phyloP scores from a whole-genome alignment of 345 rosid genomes.

The Euphorbia tirucalli region DNA sequence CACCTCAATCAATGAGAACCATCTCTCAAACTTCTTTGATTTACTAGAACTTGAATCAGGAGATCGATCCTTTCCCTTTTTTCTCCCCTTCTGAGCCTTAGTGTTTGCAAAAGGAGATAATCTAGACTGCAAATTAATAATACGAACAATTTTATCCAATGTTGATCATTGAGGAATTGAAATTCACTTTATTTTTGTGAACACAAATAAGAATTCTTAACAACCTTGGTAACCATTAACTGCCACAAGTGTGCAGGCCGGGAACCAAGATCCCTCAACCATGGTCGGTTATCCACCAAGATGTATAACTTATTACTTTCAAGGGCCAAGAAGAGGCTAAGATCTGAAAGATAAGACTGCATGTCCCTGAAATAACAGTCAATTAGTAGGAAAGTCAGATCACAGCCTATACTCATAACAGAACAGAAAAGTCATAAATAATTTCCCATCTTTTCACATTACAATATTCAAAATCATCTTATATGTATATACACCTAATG shows the following conservation, averaged over 20 bases:
- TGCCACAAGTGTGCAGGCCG: slow-evolving; percentile 88
- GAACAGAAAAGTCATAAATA: neutral
- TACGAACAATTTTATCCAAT: slow-evolving; percentile 17
- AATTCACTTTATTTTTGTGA: neutral
- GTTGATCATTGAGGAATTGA: neutral
- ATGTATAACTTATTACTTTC: slow-evolving; percentile 80
- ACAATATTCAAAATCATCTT: neutral
- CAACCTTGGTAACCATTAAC: slow-evolving; percentile 96
- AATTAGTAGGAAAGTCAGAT: slow-evolving; percentile 5
- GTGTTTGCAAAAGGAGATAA: slow-evolving; percentile 94
- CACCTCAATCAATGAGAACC: slow-evolving; percentile 70
- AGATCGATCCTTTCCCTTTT: slow-evolving; percentile 37
- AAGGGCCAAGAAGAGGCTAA: slow-evolving; percentile 65
- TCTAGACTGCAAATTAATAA: slow-evolving; percentile 67
- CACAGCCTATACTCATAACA: neutral
- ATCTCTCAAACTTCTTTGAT: slow-evolving; percentile 46
- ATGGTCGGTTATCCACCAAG: slow-evolving; percentile 92
- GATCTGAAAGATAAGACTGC: slow-evolving; percentile 96
- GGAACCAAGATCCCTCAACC: slow-evolving; percentile 62
- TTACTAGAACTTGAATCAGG: slow-evolving; percentile 30
- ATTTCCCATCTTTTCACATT: neutral
- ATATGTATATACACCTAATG: neutral
- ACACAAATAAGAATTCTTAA: neutral
- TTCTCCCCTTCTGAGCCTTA: slow-evolving; percentile 52
- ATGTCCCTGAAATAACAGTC: slow-evolving; percentile 67